Evolutionary conservation across 2,329 filamentous ascomycete species (phyloP).

Genomic region (Talaromyces piceae): DNA sequence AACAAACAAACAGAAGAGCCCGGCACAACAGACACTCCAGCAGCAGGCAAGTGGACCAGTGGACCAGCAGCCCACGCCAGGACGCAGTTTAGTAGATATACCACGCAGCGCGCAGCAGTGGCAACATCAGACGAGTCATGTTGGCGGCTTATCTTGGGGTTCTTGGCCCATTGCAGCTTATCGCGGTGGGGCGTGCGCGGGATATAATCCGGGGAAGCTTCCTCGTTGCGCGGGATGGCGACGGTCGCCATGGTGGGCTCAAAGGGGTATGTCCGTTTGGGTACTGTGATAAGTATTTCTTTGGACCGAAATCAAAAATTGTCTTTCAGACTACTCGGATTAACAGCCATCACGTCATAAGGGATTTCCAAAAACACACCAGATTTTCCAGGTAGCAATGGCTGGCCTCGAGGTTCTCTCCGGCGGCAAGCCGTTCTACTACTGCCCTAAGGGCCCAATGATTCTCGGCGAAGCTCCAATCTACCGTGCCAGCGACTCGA

Average conservation of each 20-base stretch:
- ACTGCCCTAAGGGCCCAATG: conserved; percentile 18
- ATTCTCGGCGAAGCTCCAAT: conserved; percentile 26
- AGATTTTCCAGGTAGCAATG: too few relatives aligned
- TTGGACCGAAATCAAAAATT: too few relatives aligned
- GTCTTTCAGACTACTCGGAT: too few relatives aligned
- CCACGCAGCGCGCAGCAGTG: not conserved
- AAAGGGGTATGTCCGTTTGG: too few relatives aligned
- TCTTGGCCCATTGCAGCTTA: not conserved
- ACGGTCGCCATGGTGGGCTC: too few relatives aligned
- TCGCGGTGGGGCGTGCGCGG: not conserved
- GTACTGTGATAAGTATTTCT: too few relatives aligned
- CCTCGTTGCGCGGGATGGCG: conserved; percentile 1
- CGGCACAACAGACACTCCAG: too few relatives aligned
- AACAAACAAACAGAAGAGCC: not conserved
- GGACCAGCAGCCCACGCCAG: too few relatives aligned
- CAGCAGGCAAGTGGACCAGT: too few relatives aligned
- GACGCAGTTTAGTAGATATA: too few relatives aligned
- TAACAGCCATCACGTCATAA: too few relatives aligned
- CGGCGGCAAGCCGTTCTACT: conserved; percentile 14
- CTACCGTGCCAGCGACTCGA: conserved; percentile 24
- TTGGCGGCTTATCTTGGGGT: not conserved
- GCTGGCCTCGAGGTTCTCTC: conserved; percentile 11
- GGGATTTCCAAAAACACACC: too few relatives aligned
- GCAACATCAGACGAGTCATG: not conserved
- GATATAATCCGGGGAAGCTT: not conserved